phyloP scores from a whole-genome alignment of 148 eudicot species.

The Spergularia bocconei region DNA sequence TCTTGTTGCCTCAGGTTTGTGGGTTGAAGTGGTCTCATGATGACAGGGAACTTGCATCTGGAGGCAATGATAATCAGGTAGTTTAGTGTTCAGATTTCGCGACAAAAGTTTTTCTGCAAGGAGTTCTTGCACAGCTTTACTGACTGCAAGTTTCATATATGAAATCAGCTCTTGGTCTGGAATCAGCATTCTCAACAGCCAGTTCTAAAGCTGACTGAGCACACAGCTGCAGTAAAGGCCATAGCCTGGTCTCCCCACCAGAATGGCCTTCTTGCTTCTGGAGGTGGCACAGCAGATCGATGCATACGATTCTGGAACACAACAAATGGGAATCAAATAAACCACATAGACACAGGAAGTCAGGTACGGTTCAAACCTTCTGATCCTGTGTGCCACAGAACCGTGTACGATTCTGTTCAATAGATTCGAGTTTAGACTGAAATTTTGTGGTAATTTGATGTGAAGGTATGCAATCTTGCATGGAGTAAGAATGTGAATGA shows the following conservation, averaged over 20 bases:
- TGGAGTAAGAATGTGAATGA: slow-evolving; percentile 99
- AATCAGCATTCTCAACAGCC: slow-evolving; percentile 89
- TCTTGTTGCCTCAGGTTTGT: slow-evolving; percentile 56
- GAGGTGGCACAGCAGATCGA: slow-evolving; percentile 97
- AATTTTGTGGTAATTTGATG: not conserved
- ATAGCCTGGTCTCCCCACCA: slow-evolving; percentile 99
- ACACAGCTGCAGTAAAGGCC: slow-evolving; percentile 98
- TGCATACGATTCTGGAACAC: slow-evolving; percentile 99
- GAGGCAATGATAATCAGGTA: slow-evolving; percentile 99
- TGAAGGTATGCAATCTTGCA: slow-evolving; percentile 95
- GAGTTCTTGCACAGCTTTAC: not conserved
- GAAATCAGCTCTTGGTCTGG: slow-evolving; percentile 80
- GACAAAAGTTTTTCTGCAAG: not conserved
- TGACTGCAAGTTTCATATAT: slow-evolving; percentile 1
- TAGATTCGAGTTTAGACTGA: not conserved
- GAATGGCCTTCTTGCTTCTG: slow-evolving; percentile 79
- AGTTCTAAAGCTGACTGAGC: slow-evolving; percentile 64
- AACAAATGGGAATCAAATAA: slow-evolving; percentile 74
- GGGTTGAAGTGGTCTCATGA: slow-evolving; percentile 99
- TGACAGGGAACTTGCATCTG: slow-evolving; percentile 97
- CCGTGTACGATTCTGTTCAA: not conserved
- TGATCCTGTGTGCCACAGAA: not conserved
- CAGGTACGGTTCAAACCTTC: slow-evolving; percentile 47
- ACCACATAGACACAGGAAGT: slow-evolving; percentile 86
- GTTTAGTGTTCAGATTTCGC: not conserved